Conservation (phyloP, 2,329 filamentous ascomycete genomes). For the Tolypocladium tundrense region DNA sequence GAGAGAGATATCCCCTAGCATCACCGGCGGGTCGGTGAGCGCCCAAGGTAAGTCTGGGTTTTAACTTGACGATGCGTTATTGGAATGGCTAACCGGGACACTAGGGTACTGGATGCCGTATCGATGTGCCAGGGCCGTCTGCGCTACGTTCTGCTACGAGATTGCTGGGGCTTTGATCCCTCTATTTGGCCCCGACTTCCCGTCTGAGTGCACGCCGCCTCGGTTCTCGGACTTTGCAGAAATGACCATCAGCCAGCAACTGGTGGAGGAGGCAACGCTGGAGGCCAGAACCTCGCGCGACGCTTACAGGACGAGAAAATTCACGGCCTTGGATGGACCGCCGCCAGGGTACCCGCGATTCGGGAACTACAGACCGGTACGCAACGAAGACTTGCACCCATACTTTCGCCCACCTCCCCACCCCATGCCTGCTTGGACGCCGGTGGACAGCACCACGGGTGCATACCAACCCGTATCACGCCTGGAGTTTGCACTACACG, state of each 20-base stretch:
- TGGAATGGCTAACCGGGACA: background rate
- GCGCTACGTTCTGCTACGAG: conserved; percentile 76
- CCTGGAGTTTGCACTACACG: background rate
- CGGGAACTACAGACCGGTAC: background rate
- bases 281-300: conserved; percentile 25
- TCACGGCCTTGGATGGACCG: background rate
- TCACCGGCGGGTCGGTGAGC: conserved; percentile 81
- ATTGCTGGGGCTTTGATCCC: conserved; percentile 83
- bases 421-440: background rate
- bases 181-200: conserved; percentile 78
- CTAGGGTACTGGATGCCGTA: conserved; percentile 98
- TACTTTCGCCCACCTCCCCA: background rate
- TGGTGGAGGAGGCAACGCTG: conserved; percentile 41
- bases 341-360: background rate
- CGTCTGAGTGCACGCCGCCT: conserved; percentile 56
- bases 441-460: background rate
- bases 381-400: background rate
- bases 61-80: background rate
- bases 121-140: conserved; percentile 73
- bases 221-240: conserved; percentile 52
- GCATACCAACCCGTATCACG: background rate
- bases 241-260: conserved; percentile 53
- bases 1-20: conserved; percentile 82
- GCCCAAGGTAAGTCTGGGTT: conserved; percentile 61
- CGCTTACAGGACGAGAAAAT: background rate